Evolutionary conservation across 2,329 filamentous ascomycete species (phyloP), one percentile per base, ranked within the genome.

Genomic region (Clarireedia monteithiana): DNA sequence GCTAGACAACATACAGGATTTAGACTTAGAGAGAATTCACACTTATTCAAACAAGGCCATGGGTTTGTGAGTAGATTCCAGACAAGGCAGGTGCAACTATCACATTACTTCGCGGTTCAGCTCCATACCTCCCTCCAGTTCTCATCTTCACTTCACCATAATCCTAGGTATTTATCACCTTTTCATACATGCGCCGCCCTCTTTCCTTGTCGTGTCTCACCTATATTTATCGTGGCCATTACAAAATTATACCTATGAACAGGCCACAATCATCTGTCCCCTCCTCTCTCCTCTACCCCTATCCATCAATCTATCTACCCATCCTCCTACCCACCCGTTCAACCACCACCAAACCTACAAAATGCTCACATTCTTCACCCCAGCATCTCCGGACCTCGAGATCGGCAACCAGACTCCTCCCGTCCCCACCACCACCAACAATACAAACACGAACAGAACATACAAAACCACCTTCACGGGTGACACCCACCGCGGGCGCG

Each of bases 11-110:
- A 50, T 38, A 30, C 48, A 50, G 48, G 55, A n/a, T 55, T 27
- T 51, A 59, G 52, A 52, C 20, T 24, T 34, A 52, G 20, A 57
- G 48, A 54, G 44, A 58, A 23, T 56, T 58, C 58, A 27, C 55
- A 27, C 38, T 49, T 55, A 20, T 42, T 23, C 42, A 20, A 47
- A 24, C 14, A 23, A 47, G 45, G 14, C 23, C 20, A 20, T 20
- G 2, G 20, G 20, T 20, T 20, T 20, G 20, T 20, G 20, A 20
- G 20, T 20, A 20, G 20, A 20, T 20, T 42, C 17, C 42, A 20
- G 26, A 24, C 14, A 23, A 47, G 45, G 14, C 23, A 24, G n/a
- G 39, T 42, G 30, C 30, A 12, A 12, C 10, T 14, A 12, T 34
- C 30, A 14, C 1, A 2, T 34, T 34, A 14, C 30, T 34, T 34